These are phyloP conservation scores for Sugiyamaella xylanicola DNA, from an alignment of 1,139 yeast genomes.

Conservation along the genomic window DNA sequence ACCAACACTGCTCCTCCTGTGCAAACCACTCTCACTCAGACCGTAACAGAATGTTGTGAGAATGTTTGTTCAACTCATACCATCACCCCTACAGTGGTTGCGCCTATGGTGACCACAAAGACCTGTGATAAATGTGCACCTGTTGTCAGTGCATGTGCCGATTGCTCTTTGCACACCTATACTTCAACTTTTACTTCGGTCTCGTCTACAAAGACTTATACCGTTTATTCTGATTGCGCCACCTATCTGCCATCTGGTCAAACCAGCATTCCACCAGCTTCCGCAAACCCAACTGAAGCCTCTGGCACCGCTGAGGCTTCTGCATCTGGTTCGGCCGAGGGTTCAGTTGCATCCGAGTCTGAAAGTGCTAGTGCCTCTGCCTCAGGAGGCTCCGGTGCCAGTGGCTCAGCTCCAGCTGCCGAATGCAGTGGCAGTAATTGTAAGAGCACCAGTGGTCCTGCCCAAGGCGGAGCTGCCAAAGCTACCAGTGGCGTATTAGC, in stretches of 20 bases:
- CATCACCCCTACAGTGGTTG: slow-evolving; percentile 29
- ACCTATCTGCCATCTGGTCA: slow-evolving; percentile 21
- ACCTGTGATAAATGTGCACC: slow-evolving; percentile 29
- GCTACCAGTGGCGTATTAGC: slow-evolving; percentile 17
- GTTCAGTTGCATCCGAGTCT: too few species aligned
- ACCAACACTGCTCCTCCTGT: slow-evolving; percentile 2
- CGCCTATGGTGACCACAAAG: slow-evolving; percentile 31
- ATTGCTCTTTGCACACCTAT: slow-evolving; percentile 24
- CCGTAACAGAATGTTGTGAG: slow-evolving; percentile 30
- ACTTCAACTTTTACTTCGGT: slow-evolving; percentile 29
- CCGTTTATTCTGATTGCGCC: slow-evolving; percentile 31
- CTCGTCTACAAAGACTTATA: slow-evolving; percentile 24
- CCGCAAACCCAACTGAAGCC: slow-evolving; percentile 3
- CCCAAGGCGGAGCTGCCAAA: slow-evolving; percentile 22
- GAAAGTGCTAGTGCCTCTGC: background rate
- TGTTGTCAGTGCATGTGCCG: slow-evolving; percentile 27
- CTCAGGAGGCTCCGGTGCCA: slow-evolving; percentile 18
- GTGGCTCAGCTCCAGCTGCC: slow-evolving; percentile 15
- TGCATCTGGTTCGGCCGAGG: slow-evolving; percentile 15
- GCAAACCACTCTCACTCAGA: slow-evolving; percentile 12
- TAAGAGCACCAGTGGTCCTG: slow-evolving; percentile 17
- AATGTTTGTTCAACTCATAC: slow-evolving; percentile 33
- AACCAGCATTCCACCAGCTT: slow-evolving; percentile 15
- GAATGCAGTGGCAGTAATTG: slow-evolving; percentile 11
- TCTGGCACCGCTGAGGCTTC: slow-evolving; percentile 19